phyloP scores from a whole-genome alignment of 2,329 filamentous ascomycete species.

The Cladobotryum mycophilum region DNA sequence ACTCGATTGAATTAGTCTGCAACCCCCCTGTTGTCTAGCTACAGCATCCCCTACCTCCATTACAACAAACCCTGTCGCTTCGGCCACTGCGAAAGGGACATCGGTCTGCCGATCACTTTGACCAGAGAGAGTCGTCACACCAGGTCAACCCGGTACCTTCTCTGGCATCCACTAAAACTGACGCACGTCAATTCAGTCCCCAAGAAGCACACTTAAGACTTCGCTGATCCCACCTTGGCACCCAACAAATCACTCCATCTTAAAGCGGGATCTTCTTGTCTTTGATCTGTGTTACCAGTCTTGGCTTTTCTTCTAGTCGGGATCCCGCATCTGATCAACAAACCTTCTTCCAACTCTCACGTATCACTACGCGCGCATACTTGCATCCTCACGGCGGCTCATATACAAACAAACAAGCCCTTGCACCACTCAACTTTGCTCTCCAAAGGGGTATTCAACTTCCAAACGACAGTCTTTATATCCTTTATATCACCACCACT shows the following conservation, averaged over 20 bases:
- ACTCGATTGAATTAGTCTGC: conserved; percentile 24
- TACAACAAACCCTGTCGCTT: conserved; percentile 40
- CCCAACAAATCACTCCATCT: conserved; percentile 27
- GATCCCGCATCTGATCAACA: conserved; percentile 50
- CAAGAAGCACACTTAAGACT: conserved; percentile 48
- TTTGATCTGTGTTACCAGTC: conserved; percentile 34
- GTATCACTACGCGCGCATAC: background rate
- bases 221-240: conserved; percentile 49
- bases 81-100: conserved; percentile 44
- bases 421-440: background rate
- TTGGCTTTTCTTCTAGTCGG: conserved; percentile 39
- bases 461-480: background rate
- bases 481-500: conserved; percentile 36
- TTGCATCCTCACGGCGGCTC: conserved; percentile 2
- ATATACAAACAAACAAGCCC: background rate
- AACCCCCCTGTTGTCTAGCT: conserved; percentile 26
- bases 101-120: conserved; percentile 49
- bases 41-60: conserved; percentile 31
- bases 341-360: conserved; percentile 18
- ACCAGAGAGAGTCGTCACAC: conserved; percentile 48
- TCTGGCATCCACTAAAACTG: conserved; percentile 24
- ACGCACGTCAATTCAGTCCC: conserved; percentile 34
- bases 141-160: conserved; percentile 11
- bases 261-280: conserved; percentile 31
- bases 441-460: background rate